phyloP scores from a whole-genome alignment of 1,139 yeast species.

The Lizanozyma gosingica region DNA sequence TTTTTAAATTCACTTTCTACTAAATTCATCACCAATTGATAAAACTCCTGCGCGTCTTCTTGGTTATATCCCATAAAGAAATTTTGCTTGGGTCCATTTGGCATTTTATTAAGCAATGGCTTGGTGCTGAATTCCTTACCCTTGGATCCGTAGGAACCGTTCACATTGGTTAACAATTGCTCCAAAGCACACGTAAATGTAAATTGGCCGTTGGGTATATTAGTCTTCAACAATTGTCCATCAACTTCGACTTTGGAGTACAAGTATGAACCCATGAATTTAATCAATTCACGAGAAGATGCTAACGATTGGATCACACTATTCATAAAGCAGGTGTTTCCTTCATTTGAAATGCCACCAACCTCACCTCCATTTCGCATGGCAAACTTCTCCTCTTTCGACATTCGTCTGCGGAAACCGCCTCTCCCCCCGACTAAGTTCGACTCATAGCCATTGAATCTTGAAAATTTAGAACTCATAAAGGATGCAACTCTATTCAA shows the following conservation, averaged over 20 bases:
- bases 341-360: constrained; percentile 84
- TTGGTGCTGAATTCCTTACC: constrained; percentile 61
- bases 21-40: constrained; percentile 67
- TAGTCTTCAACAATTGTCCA: constrained; percentile 2
- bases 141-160: constrained; percentile 44
- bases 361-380: constrained; percentile 57
- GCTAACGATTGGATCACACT: constrained; percentile 80
- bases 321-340: constrained; percentile 92
- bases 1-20: constrained; percentile 56
- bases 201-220: constrained; percentile 23
- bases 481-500: not conserved
- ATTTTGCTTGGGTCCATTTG: constrained; percentile 70
- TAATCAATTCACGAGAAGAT: constrained; percentile 53
- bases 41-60: constrained; percentile 93
- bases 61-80: constrained; percentile 78
- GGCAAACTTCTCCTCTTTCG: constrained; percentile 29
- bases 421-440: not conserved
- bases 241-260: constrained; percentile 17
- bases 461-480: not conserved
- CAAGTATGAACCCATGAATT: constrained; percentile 45
- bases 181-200: constrained; percentile 47
- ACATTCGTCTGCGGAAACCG: constrained; percentile 2
- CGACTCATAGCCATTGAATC: not conserved
- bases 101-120: constrained; percentile 58
- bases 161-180: constrained; percentile 42